phyloP scores from a whole-genome alignment of 768 basidiomycete genomes.

The Albatrellus ellisii region DNA sequence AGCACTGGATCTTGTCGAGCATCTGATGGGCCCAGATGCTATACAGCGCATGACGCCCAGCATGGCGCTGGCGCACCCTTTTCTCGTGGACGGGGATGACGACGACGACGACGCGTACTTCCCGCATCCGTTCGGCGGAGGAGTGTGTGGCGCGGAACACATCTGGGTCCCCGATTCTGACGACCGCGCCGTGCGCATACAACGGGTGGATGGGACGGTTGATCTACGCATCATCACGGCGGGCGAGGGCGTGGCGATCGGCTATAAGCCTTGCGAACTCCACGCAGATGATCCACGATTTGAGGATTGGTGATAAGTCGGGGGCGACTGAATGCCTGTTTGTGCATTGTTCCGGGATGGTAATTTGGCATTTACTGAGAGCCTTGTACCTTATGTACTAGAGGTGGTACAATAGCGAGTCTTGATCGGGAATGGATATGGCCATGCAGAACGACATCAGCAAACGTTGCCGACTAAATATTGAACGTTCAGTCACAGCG shows the following conservation, averaged over 20 bases:
- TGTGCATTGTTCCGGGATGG: too few relatives aligned
- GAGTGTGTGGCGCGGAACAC: slow-evolving; percentile 53
- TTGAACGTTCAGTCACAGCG: too few relatives aligned
- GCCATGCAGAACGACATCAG: too few relatives aligned
- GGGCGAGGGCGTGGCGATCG: slow-evolving; percentile 22
- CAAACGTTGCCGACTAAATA: too few relatives aligned
- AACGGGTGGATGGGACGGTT: slow-evolving; percentile 12
- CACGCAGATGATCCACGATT: too few relatives aligned
- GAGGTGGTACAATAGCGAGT: too few relatives aligned
- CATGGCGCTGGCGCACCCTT: slow-evolving; percentile 66
- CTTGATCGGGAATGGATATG: too few relatives aligned
- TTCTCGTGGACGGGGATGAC: slow-evolving; percentile 43
- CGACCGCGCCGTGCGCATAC: slow-evolving; percentile 36
- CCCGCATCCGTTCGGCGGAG: slow-evolving; percentile 57
- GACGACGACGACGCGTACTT: slow-evolving; percentile 57
- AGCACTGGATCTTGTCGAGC: slow-evolving; percentile 66
- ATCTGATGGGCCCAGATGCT: slow-evolving; percentile 64
- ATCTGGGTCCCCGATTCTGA: slow-evolving; percentile 46
- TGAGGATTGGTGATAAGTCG: too few relatives aligned
- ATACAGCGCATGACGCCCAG: slow-evolving; percentile 67
- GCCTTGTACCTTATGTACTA: too few relatives aligned
- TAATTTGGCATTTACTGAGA: too few relatives aligned
- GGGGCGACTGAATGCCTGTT: too few relatives aligned
- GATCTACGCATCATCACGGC: slow-evolving; percentile 14
- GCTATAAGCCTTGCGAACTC: slow-evolving; percentile 22